phyloP scores from a whole-genome alignment of 2,329 filamentous ascomycete genomes.

The Fragosphaeria purpurea region DNA sequence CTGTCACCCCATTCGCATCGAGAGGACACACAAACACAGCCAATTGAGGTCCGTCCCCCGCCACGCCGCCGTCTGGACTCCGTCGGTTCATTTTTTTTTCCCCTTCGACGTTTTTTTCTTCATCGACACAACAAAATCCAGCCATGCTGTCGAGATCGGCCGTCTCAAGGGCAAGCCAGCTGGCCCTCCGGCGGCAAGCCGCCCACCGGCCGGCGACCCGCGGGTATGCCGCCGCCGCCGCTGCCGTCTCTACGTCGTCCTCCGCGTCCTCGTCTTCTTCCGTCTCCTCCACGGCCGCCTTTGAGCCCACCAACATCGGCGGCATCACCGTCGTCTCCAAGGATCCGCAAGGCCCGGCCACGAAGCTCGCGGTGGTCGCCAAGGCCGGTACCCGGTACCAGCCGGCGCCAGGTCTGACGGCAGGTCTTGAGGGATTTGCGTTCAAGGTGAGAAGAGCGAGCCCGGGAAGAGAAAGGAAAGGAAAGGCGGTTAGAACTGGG shows the following conservation, averaged over 20 bases:
- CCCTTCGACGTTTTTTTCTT: constrained; percentile 28
- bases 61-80: neutral
- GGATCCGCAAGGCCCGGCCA: constrained; percentile 79
- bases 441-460: constrained; percentile 64
- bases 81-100: neutral
- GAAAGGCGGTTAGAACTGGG: neutral
- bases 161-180: constrained; percentile 48
- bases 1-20: neutral
- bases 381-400: constrained; percentile 94
- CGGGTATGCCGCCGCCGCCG: constrained; percentile 38
- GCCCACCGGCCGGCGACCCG: constrained; percentile 44
- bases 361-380: constrained; percentile 81
- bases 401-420: constrained; percentile 76
- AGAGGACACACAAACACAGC: constrained; percentile 24
- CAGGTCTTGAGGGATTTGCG: constrained; percentile 87
- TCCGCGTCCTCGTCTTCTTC: too few species aligned
- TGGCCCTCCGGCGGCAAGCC: constrained; percentile 46
- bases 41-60: constrained; percentile 33
- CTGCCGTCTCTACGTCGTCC: too few species aligned
- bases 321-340: constrained; percentile 89
- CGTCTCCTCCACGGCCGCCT: constrained; percentile 58
- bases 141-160: constrained; percentile 52
- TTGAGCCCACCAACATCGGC: constrained; percentile 74
- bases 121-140: constrained; percentile 23
- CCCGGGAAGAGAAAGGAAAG: neutral